Base-by-base conservation (phyloP, 1,284 basidiomycete species). In the Xerocomus minutiporus region DNA sequence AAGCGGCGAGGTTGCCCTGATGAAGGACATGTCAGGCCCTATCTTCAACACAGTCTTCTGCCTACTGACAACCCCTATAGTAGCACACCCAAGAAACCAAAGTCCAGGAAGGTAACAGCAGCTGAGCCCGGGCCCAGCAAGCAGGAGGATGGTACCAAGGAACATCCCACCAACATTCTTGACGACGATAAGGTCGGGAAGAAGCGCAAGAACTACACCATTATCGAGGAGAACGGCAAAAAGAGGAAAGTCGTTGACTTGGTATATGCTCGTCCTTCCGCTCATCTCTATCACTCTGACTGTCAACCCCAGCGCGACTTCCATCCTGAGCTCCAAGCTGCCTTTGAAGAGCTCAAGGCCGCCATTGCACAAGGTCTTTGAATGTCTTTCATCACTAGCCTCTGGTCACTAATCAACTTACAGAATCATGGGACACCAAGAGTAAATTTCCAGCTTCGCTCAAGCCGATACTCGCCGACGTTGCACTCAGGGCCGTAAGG, bases 391-490 rank as follows among this genome's bases (percentile, higher is more conserved):
- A 39, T 51, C 38, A 20, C 26, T 9, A 8, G 5, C 29, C 13
- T 17, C 5, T 17, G 34, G 39, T 23, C 17, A 20, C 35, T 39
- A 5, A 41, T 43, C 40, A 7, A 2, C 5, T 20, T 7, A 8
- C 64, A 82, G 84, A 86, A 64, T 77, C 74, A 43, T 90, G 86
- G 84, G 81, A 83, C 40, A 73, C 77, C 54, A 93, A 91, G 73
- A 86, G 86, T 64, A 96, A 93, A 70, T 97, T 97, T 74, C 94
- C 94, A 6, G 85, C 86, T 0, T 65, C 73, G 4, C 74, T 98
- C 62, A 93, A 92, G 61, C 87, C 88, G 0, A 64, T 83, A 4
- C 80, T 97, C 6, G 74, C 80, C 31, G 71, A 83, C 31, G 81
- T 91, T 34, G 90, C 93, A 1, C 71, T 90, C 47, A 78, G 86